Evolutionary conservation across 306 rosid genomes (phyloP), one percentile per base, ranked within the genome.

Genomic region (Echinosophora koreensis): DNA sequence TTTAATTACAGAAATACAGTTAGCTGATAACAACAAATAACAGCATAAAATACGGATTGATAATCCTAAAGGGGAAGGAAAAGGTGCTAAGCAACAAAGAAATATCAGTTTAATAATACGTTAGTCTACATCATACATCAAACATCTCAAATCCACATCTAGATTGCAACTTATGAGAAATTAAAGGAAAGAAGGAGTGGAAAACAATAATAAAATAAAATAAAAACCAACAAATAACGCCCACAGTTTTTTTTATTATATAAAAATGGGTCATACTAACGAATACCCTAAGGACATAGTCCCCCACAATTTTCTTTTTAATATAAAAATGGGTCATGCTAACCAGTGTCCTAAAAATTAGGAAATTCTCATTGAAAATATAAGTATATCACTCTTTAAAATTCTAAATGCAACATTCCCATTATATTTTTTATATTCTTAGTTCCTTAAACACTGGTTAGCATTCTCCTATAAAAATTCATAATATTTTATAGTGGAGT

Each of bases 101-200:
- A 71, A 35, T 34, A 60, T 71, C 9, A 18, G 37, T 18, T 10
- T 38, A 38, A 39, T 55, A 38, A 55, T 15, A 3, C 39, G 80
- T 12, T 55, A 9, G 47, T 65, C 66, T 6, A 15, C 73, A 65
- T 64, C 74, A 54, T 39, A 37, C 49, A 44, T 3, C 37, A 6
- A 27, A 55, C 58, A 32, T 50, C 54, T 50, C 28, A 41, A 63
- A 14, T 8, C 38, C 71, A 35, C 55, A 16, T 66, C 37, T 13
- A 22, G 4, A 54, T 14, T 30, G 46, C 57, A 28, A 41, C 67
- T 66, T 66, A 38, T 10, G 51, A 32, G 9, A 46, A 28, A 50
- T 22, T 22, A 22, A 22, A 22, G 22, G 1, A 22, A 22, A 22
- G 22, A 22, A n/a, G 27, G 6, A 49, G 51, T 11, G 27, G 52